Base-by-base conservation (phyloP, 1,284 basidiomycete genomes). In the Sporisorium reilianum region DNA sequence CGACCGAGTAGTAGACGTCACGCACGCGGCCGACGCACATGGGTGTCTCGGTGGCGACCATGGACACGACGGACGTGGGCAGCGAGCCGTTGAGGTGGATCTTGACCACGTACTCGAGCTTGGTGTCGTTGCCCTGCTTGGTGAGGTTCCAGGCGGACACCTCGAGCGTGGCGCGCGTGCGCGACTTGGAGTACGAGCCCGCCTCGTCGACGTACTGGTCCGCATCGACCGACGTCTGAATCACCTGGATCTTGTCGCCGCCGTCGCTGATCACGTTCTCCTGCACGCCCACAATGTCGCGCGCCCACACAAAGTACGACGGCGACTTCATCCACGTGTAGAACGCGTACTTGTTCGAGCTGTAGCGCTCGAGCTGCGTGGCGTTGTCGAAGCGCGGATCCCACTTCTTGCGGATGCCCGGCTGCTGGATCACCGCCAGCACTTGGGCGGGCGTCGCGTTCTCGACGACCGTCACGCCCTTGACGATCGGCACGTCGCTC, bases 321-420 rank as follows among this genome's bases (percentile, higher is more conserved):
- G 79, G 79, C 20, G 73, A 75, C 66, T 81, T 81, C 62, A 80
- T 66, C 50, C 77, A 71, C 32, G 73, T 75, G 72, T 82, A 82
- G 57, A 82, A 76, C 8, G 70, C 56, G 49, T 46, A 75, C 50
- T 60, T 25, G 32, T 75, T 61, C 7, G 68, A 20, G 23, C 57
- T 49, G 55, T 72, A 76, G 0, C 74, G 58, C 41, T 76, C 69
- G 48, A 76, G 69, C 56, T 69, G 66, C 28, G 53, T 49, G 8
- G 64, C 66, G n/a, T 36, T 50, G 56, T 82, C 80, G 50, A 82
- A 75, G 12, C 80, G 73, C 5, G 73, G 56, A 44, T 82, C 80
- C 80, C 80, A 82, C 59, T 80, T 80, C 49, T 80, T 80, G 30
- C 80, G 70, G 57, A 82, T 75, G 20, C 78, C 78, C 12, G 80